A percentile compares a stretch with the other conserved stretches of the same genome.
phyloP scores from a whole-genome alignment of 163 green algal species.

The Coccomyxa subellipsoidea region DNA sequence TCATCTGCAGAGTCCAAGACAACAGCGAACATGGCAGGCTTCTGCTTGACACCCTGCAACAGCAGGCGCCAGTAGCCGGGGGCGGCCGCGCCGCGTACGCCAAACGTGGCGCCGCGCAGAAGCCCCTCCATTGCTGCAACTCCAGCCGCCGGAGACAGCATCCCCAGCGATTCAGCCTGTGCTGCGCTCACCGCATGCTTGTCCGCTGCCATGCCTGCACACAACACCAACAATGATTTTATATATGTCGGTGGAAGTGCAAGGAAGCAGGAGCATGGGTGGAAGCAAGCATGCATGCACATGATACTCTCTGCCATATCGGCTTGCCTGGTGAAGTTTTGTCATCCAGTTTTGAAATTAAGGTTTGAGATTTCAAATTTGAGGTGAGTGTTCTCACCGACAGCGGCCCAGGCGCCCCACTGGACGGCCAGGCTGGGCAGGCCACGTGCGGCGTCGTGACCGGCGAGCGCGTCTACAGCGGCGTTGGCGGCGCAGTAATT shows the following conservation, averaged over 20 bases:
- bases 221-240: neutral
- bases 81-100: conserved; percentile 15
- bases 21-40: conserved; percentile 10
- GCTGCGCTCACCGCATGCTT: conserved; percentile 10
- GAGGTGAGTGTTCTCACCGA: conserved; percentile 25
- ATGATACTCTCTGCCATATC: too few relatives aligned
- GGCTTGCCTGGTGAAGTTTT: too few relatives aligned
- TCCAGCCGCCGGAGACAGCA: conserved; percentile 33
- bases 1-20: neutral
- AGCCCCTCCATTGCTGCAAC: conserved; percentile 21
- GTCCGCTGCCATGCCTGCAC: conserved; percentile 26
- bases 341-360: too few relatives aligned
- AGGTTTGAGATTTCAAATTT: too few relatives aligned
- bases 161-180: conserved; percentile 26
- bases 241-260: neutral
- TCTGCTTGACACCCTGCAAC: conserved; percentile 8
- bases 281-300: too few relatives aligned
- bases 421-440: conserved; percentile 20
- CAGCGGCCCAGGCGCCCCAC: conserved; percentile 28
- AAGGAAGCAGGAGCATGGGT: too few relatives aligned
- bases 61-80: conserved; percentile 30
- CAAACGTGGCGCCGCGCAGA: conserved; percentile 8
- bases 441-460: neutral
- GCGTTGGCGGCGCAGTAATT: conserved; percentile 79
- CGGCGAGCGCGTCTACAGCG: conserved; percentile 48